phyloP scores from a whole-genome alignment of 495 filamentous ascomycete genomes.

The Xylaria flabelliformis region DNA sequence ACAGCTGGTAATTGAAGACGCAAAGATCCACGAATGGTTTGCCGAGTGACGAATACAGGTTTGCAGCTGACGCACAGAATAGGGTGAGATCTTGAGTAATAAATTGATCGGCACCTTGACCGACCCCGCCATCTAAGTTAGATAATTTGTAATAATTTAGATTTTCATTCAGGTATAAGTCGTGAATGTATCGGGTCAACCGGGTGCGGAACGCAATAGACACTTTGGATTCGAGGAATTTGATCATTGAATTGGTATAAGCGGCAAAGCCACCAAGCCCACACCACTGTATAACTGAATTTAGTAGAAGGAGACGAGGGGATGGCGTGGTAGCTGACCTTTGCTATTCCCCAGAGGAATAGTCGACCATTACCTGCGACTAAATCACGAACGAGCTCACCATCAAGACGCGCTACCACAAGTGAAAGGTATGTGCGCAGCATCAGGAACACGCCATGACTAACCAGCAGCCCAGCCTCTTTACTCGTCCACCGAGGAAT shows the following conservation, averaged over 20 bases:
- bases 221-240: slow-evolving; percentile 96
- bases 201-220: slow-evolving; percentile 98
- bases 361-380: slow-evolving; percentile 89
- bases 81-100: slow-evolving; percentile 96
- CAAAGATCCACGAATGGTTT: slow-evolving; percentile 95
- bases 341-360: slow-evolving; percentile 88
- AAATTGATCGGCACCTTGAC: slow-evolving; percentile 92
- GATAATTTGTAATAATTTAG: slow-evolving; percentile 95
- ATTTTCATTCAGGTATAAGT: slow-evolving; percentile 92
- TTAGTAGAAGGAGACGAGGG: slow-evolving; percentile 15
- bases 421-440: slow-evolving; percentile 93
- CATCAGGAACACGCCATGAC: slow-evolving; percentile 87
- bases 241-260: slow-evolving; percentile 97
- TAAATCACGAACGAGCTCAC: slow-evolving; percentile 94
- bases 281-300: slow-evolving; percentile 51
- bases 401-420: slow-evolving; percentile 90
- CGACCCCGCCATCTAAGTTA: slow-evolving; percentile 92
- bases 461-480: slow-evolving; percentile 86
- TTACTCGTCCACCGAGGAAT: slow-evolving; percentile 94
- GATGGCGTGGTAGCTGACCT: slow-evolving; percentile 49
- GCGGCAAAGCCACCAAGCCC: slow-evolving; percentile 73
- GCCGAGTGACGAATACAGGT: slow-evolving; percentile 91
- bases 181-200: slow-evolving; percentile 95
- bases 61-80: slow-evolving; percentile 92
- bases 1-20: slow-evolving; percentile 97